phyloP scores from a whole-genome alignment of 2,329 filamentous ascomycete genomes.

The Cryphonectria japonica region DNA sequence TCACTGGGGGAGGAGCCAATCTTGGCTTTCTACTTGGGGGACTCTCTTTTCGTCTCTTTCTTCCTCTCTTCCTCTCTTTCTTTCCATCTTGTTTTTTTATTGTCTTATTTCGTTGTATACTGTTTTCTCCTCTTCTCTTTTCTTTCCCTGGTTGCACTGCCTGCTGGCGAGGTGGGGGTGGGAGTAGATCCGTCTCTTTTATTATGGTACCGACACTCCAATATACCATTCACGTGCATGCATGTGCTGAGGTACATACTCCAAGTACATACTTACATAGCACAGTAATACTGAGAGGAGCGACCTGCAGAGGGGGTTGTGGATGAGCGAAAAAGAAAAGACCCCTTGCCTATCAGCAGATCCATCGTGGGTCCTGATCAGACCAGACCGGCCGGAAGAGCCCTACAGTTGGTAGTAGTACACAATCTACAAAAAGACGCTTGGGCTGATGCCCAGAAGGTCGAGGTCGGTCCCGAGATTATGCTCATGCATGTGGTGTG shows the following conservation, averaged over 20 bases:
- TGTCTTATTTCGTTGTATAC: neutral
- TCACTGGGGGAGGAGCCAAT: neutral
- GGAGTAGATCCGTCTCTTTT: neutral
- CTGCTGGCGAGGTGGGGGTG: neutral
- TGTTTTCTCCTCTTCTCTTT: neutral
- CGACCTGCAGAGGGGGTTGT: neutral
- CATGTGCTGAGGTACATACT: too few relatives aligned
- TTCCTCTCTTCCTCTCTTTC: neutral
- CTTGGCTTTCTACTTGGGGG: neutral
- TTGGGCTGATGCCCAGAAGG: neutral
- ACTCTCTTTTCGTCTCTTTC: neutral
- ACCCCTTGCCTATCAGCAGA: constrained; percentile 1
- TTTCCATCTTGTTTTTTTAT: neutral
- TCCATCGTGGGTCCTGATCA: neutral
- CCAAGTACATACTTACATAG: too few relatives aligned
- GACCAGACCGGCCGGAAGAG: neutral
- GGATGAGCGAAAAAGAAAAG: neutral
- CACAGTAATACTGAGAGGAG: neutral
- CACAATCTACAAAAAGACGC: neutral
- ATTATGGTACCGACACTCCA: neutral
- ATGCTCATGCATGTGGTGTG: neutral
- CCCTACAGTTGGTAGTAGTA: neutral
- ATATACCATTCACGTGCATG: too few relatives aligned
- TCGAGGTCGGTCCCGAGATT: neutral
- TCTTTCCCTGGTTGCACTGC: neutral